phyloP scores from a whole-genome alignment of 805 yeast genomes.

The Candida nonsorbophila region DNA sequence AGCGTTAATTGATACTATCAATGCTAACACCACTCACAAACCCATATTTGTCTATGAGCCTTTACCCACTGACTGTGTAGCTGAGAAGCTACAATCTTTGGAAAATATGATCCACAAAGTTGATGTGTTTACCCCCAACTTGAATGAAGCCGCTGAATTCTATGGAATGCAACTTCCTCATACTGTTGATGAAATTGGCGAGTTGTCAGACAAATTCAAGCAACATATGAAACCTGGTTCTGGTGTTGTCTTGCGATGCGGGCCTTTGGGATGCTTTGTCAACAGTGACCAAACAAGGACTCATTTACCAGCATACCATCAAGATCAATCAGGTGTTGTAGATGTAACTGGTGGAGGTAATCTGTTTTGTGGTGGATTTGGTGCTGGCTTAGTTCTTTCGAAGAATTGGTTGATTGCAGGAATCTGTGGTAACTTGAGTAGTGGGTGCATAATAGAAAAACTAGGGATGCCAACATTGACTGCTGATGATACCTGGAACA shows the following conservation, averaged over 20 bases:
- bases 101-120: constrained; percentile 37
- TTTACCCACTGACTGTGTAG: constrained; percentile 66
- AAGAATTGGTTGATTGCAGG: constrained; percentile 49
- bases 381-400: constrained; percentile 52
- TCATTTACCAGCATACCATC: constrained; percentile 77
- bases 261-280: constrained; percentile 62
- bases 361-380: constrained; percentile 38
- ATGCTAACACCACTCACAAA: constrained; percentile 13
- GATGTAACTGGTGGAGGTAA: constrained; percentile 46
- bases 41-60: constrained; percentile 80
- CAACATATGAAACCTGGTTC: constrained; percentile 34
- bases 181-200: constrained; percentile 4
- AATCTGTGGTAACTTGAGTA: constrained; percentile 63
- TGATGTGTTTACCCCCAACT: constrained; percentile 74
- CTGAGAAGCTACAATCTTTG: constrained; percentile 35
- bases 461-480: constrained; percentile 58
- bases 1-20: constrained; percentile 37
- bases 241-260: constrained; percentile 69
- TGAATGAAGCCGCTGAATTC: constrained; percentile 72
- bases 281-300: constrained; percentile 18
- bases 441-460: constrained; percentile 78
- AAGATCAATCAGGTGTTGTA: constrained; percentile 24
- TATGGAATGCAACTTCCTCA: constrained; percentile 43
- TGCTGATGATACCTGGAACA: constrained; percentile 56
- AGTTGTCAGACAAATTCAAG: constrained; percentile 20